Evolutionary conservation across 495 filamentous ascomycete genomes (phyloP).

Genomic region (Hypoxylon cercidicola): DNA sequence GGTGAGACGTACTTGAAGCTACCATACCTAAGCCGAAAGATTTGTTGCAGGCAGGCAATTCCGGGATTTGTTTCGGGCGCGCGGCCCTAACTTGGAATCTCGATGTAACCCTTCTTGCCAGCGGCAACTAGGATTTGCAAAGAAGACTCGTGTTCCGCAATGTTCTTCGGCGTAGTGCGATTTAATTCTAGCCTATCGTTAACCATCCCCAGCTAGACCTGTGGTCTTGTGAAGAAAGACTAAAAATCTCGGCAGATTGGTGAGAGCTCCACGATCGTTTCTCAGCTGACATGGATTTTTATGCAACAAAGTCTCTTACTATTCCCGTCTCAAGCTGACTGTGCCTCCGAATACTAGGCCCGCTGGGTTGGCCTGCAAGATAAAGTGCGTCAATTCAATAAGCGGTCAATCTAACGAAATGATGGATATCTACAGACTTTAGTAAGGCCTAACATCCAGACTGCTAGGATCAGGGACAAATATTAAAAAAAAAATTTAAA

Average conservation of each 20-base stretch:
- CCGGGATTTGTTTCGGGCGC: conserved; percentile 34
- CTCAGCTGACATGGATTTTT: conserved; percentile 28
- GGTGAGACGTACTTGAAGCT: conserved; percentile 28
- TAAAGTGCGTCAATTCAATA: conserved; percentile 12
- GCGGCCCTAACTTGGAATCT: conserved; percentile 31
- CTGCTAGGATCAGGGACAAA: no score
- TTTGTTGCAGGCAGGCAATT: conserved; percentile 22
- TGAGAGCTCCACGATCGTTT: conserved; percentile 12
- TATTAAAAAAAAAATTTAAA: no score
- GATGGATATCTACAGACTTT: neutral
- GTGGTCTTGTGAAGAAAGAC: conserved; percentile 1
- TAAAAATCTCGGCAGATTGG: conserved; percentile 23
- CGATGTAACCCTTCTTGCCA: conserved; percentile 36
- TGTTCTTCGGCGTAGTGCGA: conserved; percentile 1
- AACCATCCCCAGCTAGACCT: conserved; percentile 7
- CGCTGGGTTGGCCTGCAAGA: neutral
- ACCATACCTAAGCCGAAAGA: neutral
- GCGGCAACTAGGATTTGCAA: conserved; percentile 38
- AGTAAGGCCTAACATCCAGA: neutral
- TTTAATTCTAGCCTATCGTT: conserved; percentile 8
- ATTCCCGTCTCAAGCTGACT: conserved; percentile 11
- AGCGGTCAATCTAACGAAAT: conserved; percentile 29
- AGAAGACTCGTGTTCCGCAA: conserved; percentile 11
- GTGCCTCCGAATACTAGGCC: neutral
- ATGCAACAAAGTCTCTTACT: conserved; percentile 28